Evolutionary conservation across 2,329 filamentous ascomycete genomes (phyloP).

Genomic region (Blumeriella jaapii): DNA sequence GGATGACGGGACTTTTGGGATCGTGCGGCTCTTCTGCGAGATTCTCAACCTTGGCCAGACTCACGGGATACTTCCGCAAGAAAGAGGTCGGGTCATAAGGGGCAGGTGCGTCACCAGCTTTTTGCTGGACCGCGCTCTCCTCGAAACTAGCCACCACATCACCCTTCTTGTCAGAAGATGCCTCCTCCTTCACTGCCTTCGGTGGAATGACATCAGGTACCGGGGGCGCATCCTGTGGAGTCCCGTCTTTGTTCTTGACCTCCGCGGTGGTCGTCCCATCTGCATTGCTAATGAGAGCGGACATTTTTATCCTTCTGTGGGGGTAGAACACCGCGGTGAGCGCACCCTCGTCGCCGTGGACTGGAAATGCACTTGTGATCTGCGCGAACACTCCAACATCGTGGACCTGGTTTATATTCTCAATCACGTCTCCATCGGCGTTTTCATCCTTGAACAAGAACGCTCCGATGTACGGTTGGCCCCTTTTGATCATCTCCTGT

Average conservation of each 20-base stretch:
- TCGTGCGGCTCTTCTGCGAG: conserved; percentile 81
- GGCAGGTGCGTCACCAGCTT: conserved; percentile 36
- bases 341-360: conserved; percentile 71
- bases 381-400: conserved; percentile 96
- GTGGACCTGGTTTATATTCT: conserved; percentile 81
- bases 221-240: conserved; percentile 31
- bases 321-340: conserved; percentile 93
- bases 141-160: conserved; percentile 97
- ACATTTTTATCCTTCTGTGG: conserved; percentile 86
- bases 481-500: conserved; percentile 90
- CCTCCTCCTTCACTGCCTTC: conserved; percentile 42
- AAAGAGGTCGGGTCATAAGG: conserved; percentile 84
- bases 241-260: conserved; percentile 37
- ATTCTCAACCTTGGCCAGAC: conserved; percentile 91
- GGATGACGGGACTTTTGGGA: conserved; percentile 77
- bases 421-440: conserved; percentile 86
- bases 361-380: conserved; percentile 90
- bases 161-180: conserved; percentile 59
- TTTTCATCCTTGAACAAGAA: conserved; percentile 97
- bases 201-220: conserved; percentile 48
- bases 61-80: conserved; percentile 82
- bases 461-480: conserved; percentile 92
- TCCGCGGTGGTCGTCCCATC: conserved; percentile 37
- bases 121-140: conserved; percentile 56
- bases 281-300: conserved; percentile 55